Evolutionary conservation across 192 early-diverging fungal species (phyloP).

Genomic region (Coemansia sp.): DNA sequence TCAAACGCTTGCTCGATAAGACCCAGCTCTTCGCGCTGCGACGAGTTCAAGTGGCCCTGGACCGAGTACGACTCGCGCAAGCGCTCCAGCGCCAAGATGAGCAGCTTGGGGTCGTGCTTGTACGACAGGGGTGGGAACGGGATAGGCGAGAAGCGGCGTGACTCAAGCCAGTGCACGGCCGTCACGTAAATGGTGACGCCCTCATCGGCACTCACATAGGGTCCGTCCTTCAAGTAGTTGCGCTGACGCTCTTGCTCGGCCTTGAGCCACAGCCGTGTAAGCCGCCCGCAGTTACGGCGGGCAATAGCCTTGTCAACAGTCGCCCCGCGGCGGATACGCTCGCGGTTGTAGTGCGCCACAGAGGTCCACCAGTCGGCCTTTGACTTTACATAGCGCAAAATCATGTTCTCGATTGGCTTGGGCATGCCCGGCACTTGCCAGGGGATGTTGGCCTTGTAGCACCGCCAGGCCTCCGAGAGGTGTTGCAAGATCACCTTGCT

Average conservation of each 20-base stretch:
- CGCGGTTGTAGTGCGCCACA: constrained; percentile 97
- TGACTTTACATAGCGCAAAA: constrained; percentile 96
- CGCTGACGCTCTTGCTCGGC: constrained; percentile 99
- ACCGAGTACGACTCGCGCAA: constrained; percentile 95
- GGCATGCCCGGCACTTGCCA: constrained; percentile 99
- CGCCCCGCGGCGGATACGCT: constrained; percentile 96
- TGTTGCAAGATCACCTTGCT: constrained; percentile 94
- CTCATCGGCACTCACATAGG: constrained; percentile 96
- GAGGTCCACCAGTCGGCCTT: constrained; percentile 99
- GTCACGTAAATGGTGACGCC: constrained; percentile 97
- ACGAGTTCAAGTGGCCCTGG: constrained; percentile 90
- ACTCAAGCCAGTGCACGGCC: constrained; percentile 97
- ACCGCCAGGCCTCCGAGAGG: constrained; percentile 91
- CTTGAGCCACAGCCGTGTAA: constrained; percentile 98
- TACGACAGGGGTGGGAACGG: constrained; percentile 99
- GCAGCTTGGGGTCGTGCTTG: constrained; percentile 99
- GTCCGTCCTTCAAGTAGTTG: constrained; percentile 98
- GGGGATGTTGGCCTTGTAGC: constrained; percentile 98
- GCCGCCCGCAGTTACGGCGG: constrained; percentile 96
- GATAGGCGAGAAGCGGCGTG: constrained; percentile 96
- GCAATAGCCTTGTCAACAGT: constrained; percentile 99
- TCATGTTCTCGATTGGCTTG: constrained; percentile 98
- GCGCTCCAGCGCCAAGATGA: constrained; percentile 92
- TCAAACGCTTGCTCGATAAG: constrained; percentile 99
- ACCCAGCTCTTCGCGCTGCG: constrained; percentile 95